Conservation (phyloP, 2,329 filamentous ascomycete genomes). For the Ambrosiella cleistominuta region DNA sequence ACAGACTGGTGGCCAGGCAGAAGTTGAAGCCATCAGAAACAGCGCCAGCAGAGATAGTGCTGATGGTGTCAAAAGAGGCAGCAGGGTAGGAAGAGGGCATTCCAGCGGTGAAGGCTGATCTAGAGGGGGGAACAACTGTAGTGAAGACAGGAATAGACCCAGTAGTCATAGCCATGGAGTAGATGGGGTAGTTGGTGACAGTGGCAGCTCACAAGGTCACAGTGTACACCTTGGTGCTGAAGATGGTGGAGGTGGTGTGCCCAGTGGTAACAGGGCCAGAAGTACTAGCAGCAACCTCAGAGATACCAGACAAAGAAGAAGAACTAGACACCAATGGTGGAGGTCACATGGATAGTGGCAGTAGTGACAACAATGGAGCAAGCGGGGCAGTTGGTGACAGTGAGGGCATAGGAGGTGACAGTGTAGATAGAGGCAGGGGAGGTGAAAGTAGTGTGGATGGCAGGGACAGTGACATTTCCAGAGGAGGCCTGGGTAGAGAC, state of each 20-base stretch:
- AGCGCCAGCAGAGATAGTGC: background rate
- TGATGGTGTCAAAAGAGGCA: background rate
- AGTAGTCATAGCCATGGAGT: background rate
- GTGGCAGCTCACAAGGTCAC: background rate
- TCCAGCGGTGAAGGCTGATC: slow-evolving; percentile 13
- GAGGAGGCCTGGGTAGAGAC: slow-evolving; percentile 31
- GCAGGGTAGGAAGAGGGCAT: background rate
- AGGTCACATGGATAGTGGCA: slow-evolving; percentile 19
- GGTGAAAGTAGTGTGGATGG: slow-evolving; percentile 21
- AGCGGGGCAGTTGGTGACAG: slow-evolving; percentile 43
- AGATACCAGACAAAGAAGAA: slow-evolving; percentile 23
- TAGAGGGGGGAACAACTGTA: background rate
- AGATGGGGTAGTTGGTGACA: background rate
- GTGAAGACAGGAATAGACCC: slow-evolving; percentile 1
- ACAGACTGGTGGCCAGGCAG: background rate
- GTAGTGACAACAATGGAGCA: slow-evolving; percentile 17
- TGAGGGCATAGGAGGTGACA: slow-evolving; percentile 36
- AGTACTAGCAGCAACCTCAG: slow-evolving; percentile 21
- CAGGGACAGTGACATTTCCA: slow-evolving; percentile 20
- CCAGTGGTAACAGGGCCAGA: background rate
- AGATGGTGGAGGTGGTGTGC: slow-evolving; percentile 1
- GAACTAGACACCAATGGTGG: slow-evolving; percentile 5
- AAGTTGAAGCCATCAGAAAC: background rate
- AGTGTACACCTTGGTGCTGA: slow-evolving; percentile 4
- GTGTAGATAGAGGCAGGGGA: slow-evolving; percentile 39